phyloP scores from a whole-genome alignment of 768 basidiomycete genomes.

The Hemileccinum rubropunctum region DNA sequence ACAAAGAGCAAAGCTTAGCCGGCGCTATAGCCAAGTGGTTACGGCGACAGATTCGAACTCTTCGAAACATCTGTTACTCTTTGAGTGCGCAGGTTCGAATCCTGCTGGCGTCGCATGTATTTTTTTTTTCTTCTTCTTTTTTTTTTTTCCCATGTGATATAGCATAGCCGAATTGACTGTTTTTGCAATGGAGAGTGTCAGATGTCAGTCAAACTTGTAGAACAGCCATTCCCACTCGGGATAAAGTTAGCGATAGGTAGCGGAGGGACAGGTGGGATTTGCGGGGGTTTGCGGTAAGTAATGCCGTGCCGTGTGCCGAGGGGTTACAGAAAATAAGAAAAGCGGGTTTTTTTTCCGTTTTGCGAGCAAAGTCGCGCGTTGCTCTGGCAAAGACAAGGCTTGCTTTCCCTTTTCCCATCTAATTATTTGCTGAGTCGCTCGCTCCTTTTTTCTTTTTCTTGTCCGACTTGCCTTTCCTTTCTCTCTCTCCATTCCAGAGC shows the following conservation, averaged over 20 bases:
- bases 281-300: conserved; percentile 15
- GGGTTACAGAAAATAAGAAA: conserved; percentile 11
- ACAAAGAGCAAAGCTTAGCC: background rate
- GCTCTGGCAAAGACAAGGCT: conserved; percentile 2
- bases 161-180: background rate
- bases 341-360: conserved; percentile 16
- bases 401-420: conserved; percentile 15
- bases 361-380: conserved; percentile 1
- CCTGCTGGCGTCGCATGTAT: conserved; percentile 55
- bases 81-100: conserved; percentile 68
- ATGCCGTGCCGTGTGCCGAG: conserved; percentile 21
- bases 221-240: background rate
- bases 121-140: conserved; percentile 25
- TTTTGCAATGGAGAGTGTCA: background rate
- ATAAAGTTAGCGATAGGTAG: background rate
- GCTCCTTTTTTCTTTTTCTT: conserved; percentile 7
- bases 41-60: conserved; percentile 71
- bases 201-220: background rate
- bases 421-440: conserved; percentile 25
- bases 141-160: conserved; percentile 3
- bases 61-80: conserved; percentile 54
- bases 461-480: conserved; percentile 6
- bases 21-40: conserved; percentile 74
- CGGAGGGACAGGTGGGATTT: conserved; percentile 3
- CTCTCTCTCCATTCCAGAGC: background rate